Percentiles rank a stretch among this genome's conserved stretches.
phyloP scores from a whole-genome alignment of 176 grass and related monocot genomes.

The Saccharum spontaneum region DNA sequence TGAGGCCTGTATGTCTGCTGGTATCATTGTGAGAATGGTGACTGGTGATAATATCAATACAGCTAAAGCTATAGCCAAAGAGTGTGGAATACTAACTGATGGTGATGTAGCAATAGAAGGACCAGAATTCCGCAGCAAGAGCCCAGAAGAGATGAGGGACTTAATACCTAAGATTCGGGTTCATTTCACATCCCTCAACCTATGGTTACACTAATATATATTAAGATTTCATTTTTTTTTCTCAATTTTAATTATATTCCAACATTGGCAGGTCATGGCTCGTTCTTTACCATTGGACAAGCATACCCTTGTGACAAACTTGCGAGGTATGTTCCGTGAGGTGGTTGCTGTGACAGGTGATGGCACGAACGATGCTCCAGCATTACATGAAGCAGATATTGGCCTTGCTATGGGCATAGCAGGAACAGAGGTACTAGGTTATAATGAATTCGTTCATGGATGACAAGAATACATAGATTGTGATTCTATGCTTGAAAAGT shows the following conservation, averaged over 20 bases:
- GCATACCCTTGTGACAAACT: slow-evolving; percentile 86
- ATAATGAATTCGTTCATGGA: neutral
- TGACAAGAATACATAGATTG: neutral
- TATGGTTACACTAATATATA: neutral
- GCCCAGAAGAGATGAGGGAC: slow-evolving; percentile 67
- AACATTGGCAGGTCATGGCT: slow-evolving; percentile 79
- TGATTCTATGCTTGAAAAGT: neutral
- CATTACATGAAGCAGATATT: slow-evolving; percentile 93
- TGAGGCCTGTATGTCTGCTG: slow-evolving; percentile 66
- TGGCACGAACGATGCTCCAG: slow-evolving; percentile 97
- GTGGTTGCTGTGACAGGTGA: slow-evolving; percentile 96
- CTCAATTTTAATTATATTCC: slow-evolving; percentile 13
- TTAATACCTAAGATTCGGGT: slow-evolving; percentile 89
- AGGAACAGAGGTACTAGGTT: slow-evolving; percentile 80
- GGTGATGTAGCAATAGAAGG: slow-evolving; percentile 89
- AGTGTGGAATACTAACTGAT: slow-evolving; percentile 86
- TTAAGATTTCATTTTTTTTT: neutral
- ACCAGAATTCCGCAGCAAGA: slow-evolving; percentile 70
- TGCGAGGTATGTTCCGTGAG: slow-evolving; percentile 75
- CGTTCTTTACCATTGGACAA: slow-evolving; percentile 94
- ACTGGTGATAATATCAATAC: slow-evolving; percentile 98
- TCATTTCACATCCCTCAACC: slow-evolving; percentile 7
- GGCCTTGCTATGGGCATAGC: slow-evolving; percentile 99
- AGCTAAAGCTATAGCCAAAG: slow-evolving; percentile 95
- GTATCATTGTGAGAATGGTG: slow-evolving; percentile 91